These are phyloP conservation scores for Barnettozyma botsteinii DNA, from an alignment of 805 yeast species.

Conservation along the genomic window DNA sequence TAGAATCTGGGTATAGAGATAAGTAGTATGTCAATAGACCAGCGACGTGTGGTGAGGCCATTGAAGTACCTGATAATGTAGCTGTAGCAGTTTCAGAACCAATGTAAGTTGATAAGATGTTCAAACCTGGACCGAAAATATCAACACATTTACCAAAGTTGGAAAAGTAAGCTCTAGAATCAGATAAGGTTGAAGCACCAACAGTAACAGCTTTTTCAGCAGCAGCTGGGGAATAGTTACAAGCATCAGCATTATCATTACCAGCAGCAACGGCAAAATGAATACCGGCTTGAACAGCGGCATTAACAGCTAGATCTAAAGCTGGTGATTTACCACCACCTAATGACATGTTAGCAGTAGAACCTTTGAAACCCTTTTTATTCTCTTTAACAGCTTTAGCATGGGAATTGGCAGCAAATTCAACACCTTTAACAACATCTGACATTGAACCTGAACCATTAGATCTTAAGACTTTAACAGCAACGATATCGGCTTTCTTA, in stretches of 20 bases:
- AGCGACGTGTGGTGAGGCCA: slow-evolving; percentile 96
- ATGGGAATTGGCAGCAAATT: slow-evolving; percentile 74
- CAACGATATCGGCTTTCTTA: slow-evolving; percentile 70
- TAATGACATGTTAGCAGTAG: slow-evolving; percentile 87
- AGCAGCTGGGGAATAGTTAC: slow-evolving; percentile 87
- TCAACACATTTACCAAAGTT: slow-evolving; percentile 96
- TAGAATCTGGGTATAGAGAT: slow-evolving; percentile 74
- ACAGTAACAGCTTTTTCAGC: slow-evolving; percentile 84
- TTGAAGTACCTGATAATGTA: slow-evolving; percentile 89
- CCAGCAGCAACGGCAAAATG: slow-evolving; percentile 97
- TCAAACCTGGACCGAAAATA: slow-evolving; percentile 93
- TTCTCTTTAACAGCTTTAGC: slow-evolving; percentile 43
- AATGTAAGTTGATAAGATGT: slow-evolving; percentile 77
- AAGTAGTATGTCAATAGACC: slow-evolving; percentile 88
- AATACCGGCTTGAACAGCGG: slow-evolving; percentile 82
- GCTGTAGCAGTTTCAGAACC: slow-evolving; percentile 75
- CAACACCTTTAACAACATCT: slow-evolving; percentile 80
- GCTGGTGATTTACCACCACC: slow-evolving; percentile 93
- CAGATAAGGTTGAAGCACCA: slow-evolving; percentile 89
- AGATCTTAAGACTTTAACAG: slow-evolving; percentile 77
- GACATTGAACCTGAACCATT: slow-evolving; percentile 82
- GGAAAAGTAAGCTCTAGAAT: slow-evolving; percentile 90
- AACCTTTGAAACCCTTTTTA: slow-evolving; percentile 70
- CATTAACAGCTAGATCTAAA: slow-evolving; percentile 80
- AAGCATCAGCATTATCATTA: slow-evolving; percentile 89